Conservation (phyloP, 2,329 filamentous ascomycete genomes). For the Arthroderma sp. region DNA sequence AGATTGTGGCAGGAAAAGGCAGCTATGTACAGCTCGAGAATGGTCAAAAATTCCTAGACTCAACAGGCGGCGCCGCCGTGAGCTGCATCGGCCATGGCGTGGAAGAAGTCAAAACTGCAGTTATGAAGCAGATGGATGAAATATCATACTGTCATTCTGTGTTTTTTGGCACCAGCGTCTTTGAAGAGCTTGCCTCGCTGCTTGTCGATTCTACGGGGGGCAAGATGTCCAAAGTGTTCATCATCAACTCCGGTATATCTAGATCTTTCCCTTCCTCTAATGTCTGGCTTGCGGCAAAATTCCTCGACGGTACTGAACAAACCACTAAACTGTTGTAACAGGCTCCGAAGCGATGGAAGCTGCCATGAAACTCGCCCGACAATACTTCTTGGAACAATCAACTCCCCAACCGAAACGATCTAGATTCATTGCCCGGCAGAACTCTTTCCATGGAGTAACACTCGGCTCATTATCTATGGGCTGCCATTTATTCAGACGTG, state of each 20-base stretch:
- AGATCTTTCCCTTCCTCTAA: background rate
- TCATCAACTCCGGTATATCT: slow-evolving; percentile 43
- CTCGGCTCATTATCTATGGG: slow-evolving; percentile 53
- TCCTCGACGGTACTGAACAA: background rate
- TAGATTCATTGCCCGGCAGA: slow-evolving; percentile 50
- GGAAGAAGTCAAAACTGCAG: slow-evolving; percentile 45
- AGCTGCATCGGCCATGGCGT: slow-evolving; percentile 57
- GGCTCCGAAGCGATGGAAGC: slow-evolving; percentile 58
- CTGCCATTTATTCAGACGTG: slow-evolving; percentile 47
- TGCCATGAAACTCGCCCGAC: slow-evolving; percentile 51
- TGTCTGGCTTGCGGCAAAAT: background rate
- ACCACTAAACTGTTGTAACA: slow-evolving; percentile 14
- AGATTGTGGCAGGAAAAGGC: slow-evolving; percentile 37
- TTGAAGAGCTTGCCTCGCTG: slow-evolving; percentile 39
- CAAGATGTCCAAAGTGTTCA: slow-evolving; percentile 41
- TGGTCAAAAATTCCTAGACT: slow-evolving; percentile 54
- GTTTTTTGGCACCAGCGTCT: slow-evolving; percentile 42
- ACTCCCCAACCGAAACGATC: slow-evolving; percentile 40
- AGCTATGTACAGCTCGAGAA: slow-evolving; percentile 40
- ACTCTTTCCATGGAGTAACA: slow-evolving; percentile 59
- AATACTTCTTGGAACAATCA: slow-evolving; percentile 50
- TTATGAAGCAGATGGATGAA: slow-evolving; percentile 45
- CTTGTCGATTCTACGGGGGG: slow-evolving; percentile 40
- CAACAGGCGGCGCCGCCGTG: slow-evolving; percentile 60
- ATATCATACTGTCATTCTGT: slow-evolving; percentile 47